Base-by-base conservation (phyloP, 257 asterid genomes). In the Solanum virginianum region DNA sequence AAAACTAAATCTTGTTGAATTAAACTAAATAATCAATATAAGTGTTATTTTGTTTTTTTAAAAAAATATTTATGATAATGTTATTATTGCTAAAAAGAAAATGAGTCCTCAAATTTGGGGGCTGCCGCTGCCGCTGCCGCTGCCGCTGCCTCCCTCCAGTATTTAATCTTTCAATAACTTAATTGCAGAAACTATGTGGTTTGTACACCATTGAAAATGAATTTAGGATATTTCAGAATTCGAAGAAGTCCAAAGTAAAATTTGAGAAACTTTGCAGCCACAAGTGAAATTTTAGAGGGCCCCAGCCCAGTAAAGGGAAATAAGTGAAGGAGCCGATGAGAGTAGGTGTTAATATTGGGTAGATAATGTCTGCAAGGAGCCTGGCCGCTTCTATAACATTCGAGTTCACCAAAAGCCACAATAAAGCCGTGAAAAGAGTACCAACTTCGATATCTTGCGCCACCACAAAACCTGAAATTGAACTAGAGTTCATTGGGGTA, bases 401-500 rank as follows among this genome's bases (percentile, higher is more conserved):
- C 89, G 91, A 90, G 45, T 80, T 91, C 29, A 71, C 86, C 84
- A 20, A 36, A 8, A 60, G 26, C 53, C 81, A 36, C 87, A 80
- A 12, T 84, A 9, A 86, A 80, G 45, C 88, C 89, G 70, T 87
- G 87, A 81, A 81, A 77, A 88, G 86, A 47, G 85, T 81, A 55
- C 57, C 83, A 5, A 43, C 69, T 36, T 80, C 84, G 49, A 18
- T 91, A 69, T 85, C 86, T 5, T 88, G 80, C 59, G 92, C 94
- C 17, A 88, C 90, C 72, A 91, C 87, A 69, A 91, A 57, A 47
- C 94, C 97, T 10, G 85, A 85, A 85, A 95, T 95, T 84, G 92
- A 94, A 91, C 90, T 95, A 2, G 94, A 94, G 89, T 94, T 95
- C 90, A 9, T 94, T 55, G 97, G 94, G 92, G 97, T 93, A 86